A percentile compares a stretch with the other conserved stretches of the same genome.
Conservation (phyloP, 192 early-diverging fungal genomes). For the Podila horticola region DNA sequence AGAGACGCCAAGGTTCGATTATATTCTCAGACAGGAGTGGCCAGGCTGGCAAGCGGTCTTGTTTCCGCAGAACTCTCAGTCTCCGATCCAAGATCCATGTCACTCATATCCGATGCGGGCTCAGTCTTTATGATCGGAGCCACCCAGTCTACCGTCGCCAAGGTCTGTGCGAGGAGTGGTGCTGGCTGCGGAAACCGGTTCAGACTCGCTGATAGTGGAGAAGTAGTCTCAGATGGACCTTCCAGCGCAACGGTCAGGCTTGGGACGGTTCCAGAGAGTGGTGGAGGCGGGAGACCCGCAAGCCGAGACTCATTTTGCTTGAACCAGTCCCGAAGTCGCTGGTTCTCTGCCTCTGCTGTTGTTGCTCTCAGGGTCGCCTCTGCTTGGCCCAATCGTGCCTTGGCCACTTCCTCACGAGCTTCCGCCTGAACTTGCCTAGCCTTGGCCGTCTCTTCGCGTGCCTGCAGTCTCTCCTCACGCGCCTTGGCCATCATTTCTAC, state of each 20-base stretch:
- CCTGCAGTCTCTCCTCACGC: conserved; percentile 7
- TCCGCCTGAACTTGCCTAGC: conserved; percentile 12
- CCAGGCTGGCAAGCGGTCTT: no score
- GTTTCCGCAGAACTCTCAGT: no score
- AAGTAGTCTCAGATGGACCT: neutral
- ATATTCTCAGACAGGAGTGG: no score
- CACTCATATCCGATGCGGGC: no score
- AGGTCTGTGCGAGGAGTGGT: no score
- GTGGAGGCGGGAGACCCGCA: neutral
- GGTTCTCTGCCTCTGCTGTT: conserved; percentile 1
- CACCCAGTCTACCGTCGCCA: no score
- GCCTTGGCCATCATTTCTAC: conserved; percentile 33
- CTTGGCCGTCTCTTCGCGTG: neutral
- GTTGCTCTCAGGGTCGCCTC: conserved; percentile 4
- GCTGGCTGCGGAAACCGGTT: no score
- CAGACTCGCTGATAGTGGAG: neutral
- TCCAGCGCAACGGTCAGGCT: neutral
- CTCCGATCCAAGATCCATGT: no score
- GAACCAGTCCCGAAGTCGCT: neutral
- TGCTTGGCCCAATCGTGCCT: neutral
- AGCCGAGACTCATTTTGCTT: neutral
- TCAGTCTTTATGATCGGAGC: no score
- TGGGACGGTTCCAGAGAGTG: no score
- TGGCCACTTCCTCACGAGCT: conserved; percentile 1
- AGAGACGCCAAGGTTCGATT: no score